Evolutionary conservation across 2,329 filamentous ascomycete genomes (phyloP), one percentile per base, ranked within the genome.

Genomic region (Didymella keratinophila): DNA sequence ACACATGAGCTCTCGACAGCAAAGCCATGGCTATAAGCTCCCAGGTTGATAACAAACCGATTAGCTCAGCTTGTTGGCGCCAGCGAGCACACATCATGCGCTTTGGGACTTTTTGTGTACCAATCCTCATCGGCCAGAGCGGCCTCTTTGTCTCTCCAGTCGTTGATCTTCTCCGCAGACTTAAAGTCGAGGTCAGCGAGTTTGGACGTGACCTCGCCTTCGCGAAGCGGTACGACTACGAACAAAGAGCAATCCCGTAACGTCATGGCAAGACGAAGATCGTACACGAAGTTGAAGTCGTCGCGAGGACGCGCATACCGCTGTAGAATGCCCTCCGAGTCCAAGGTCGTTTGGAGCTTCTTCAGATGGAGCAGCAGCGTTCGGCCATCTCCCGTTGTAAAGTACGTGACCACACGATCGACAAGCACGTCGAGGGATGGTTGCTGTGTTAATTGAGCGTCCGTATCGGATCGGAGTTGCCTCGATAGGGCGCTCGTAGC

Each of bases 131-230:
- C 61, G 10, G 76, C 62, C 53, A 82, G 61, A 11, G 57, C 57
- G n/a, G 57, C 56, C 56, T 82, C 80, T n/a, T 78, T 78, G 5
- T 70, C 61, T 48, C 59, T 64, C 80, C 80, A 82, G 34, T 78
- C 74, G 10, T 59, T 50, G 4, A 80, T 56, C 64, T 81, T 81
- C 41, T 76, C 77, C 0, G 69, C 57, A 6, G 74, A 75, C 64
- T 83, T 83, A 63, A 80, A 73, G 55, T 83, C 81, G 6, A 83
- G 71, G 63, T 83, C 81, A 0, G 75, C 80, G 4, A 83, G 66
- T 42, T 79, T 75, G 10, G 76, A 77, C 34, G 79, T 78, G 14
- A 81, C 71, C 10, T 34, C 48, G 8, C 49, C 51, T 1, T 45
- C 45, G 4, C 52, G 14, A 1, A 53, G 36, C 30, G 61, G 56